Evolutionary conservation across 805 yeast genomes (phyloP).

Genomic region (Lachancea meyersii): DNA sequence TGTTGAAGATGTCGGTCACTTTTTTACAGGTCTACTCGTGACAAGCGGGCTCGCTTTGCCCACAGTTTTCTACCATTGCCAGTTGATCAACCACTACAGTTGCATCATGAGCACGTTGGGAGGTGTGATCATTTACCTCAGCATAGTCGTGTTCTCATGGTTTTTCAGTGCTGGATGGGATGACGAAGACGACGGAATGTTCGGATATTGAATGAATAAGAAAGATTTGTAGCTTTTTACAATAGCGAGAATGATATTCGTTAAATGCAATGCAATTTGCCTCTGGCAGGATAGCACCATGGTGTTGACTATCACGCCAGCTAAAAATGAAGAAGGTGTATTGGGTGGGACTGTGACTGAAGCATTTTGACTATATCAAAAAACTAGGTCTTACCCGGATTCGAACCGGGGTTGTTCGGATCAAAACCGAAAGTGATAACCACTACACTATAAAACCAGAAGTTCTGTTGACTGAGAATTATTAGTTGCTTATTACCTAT

Average conservation of each 20-base stretch:
- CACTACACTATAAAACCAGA: conserved; percentile 52
- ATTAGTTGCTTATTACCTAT: too few species aligned
- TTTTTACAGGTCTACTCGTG: conserved; percentile 68
- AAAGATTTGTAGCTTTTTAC: not conserved
- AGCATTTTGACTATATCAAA: too few species aligned
- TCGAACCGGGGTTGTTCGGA: conserved; percentile 77
- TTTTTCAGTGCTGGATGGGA: conserved; percentile 48
- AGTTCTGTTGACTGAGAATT: not conserved
- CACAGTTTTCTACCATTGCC: conserved; percentile 66
- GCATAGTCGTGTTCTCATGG: conserved; percentile 75
- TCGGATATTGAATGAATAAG: conserved; percentile 19
- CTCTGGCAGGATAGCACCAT: too few species aligned
- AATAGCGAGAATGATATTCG: not conserved
- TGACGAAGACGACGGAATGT: conserved; percentile 39
- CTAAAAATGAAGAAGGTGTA: too few species aligned
- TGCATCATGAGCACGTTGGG: conserved; percentile 73
- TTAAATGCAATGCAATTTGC: too few species aligned
- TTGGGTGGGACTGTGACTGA: too few species aligned
- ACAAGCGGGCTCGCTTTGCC: conserved; percentile 75
- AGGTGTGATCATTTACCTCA: conserved; percentile 74
- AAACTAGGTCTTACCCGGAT: conserved; percentile 42
- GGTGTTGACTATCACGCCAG: too few species aligned
- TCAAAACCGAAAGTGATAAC: conserved; percentile 57
- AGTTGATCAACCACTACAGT: conserved; percentile 63
- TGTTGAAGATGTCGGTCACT: conserved; percentile 74